Base-by-base conservation (phyloP, 2,329 filamentous ascomycete genomes). In the Coleophoma eucalyptorum region DNA sequence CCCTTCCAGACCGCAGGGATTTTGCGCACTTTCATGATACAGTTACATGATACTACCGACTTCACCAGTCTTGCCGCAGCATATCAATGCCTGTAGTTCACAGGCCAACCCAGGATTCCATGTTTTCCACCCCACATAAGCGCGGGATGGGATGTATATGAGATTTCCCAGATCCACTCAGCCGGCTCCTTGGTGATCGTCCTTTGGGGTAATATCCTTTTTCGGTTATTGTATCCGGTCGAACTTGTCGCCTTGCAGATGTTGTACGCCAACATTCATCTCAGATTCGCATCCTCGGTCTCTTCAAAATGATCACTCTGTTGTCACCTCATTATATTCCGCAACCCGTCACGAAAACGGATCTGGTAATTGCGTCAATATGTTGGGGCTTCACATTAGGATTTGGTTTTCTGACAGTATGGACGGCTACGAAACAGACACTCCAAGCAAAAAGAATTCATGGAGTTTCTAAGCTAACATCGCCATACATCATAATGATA, bases 401-500 rank as follows among this genome's bases (percentile, higher is more conserved):
- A 5, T 64, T 73, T 51, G 63, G 62, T 2, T 60, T 62, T 45
- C 65, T 69, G 45, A 68, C 62, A 42, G 57, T 57, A 43, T 60
- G 69, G 51, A 69, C 65, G 38, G 67, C 63, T 7, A 58, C 60
- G 20, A 62, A 62, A 48, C 72, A 74, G 53, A 70, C 69, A 3
- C 56, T 58, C 38, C 51, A 56, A 20, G 63, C 67, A 46, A 64
- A 60, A 50, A 61, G 58, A 33, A 62, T 67, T 42, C 66, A 65
- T 51, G 59, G 63, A 15, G 41, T 48, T 21, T 53, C 56, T n/a
- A 53, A 48, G 26, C 61, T 62, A 11, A 58, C 68, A 35, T 69
- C 64, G 18, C 55, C 63, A 4, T 75, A 74, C 49, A 60, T 73
- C 35, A 58, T 64, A 50, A 61, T 75, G 73, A 62, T 77, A 7